Evolutionary conservation across 2,329 filamentous ascomycete genomes (phyloP).

Genomic region (Alternaria rosae): DNA sequence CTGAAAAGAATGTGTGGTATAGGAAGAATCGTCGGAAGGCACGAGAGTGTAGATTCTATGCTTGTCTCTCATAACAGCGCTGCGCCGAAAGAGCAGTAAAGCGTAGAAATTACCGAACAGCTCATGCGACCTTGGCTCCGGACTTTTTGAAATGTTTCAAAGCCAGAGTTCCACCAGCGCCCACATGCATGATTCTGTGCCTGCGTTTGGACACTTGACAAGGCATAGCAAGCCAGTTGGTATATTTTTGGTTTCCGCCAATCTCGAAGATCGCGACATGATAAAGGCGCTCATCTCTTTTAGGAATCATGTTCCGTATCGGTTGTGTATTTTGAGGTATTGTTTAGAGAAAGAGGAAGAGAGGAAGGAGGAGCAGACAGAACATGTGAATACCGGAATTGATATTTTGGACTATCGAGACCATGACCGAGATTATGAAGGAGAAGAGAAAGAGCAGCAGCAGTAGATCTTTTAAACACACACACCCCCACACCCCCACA

Average conservation of each 20-base stretch:
- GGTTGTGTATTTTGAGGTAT: fast-evolving
- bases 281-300: fast-evolving
- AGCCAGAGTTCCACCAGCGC: not conserved
- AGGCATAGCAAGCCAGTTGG: too few relatives aligned
- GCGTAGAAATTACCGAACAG: not conserved
- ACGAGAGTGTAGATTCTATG: not conserved
- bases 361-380: not conserved
- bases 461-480: not conserved
- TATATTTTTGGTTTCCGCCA: too few relatives aligned
- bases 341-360: not conserved
- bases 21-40: not conserved
- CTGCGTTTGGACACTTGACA: too few relatives aligned
- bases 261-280: not conserved
- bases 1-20: not conserved
- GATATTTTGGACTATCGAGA: not conserved
- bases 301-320: not conserved
- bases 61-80: not conserved
- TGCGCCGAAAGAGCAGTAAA: not conserved
- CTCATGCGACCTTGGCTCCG: not conserved
- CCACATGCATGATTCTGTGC: too few relatives aligned
- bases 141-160: not conserved
- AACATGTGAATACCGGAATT: not conserved
- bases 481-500: not conserved
- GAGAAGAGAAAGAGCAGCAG: not conserved
- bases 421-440: not conserved